Conservation (phyloP, 176 grass and related monocot species). For the Triticum timopheevii region DNA sequence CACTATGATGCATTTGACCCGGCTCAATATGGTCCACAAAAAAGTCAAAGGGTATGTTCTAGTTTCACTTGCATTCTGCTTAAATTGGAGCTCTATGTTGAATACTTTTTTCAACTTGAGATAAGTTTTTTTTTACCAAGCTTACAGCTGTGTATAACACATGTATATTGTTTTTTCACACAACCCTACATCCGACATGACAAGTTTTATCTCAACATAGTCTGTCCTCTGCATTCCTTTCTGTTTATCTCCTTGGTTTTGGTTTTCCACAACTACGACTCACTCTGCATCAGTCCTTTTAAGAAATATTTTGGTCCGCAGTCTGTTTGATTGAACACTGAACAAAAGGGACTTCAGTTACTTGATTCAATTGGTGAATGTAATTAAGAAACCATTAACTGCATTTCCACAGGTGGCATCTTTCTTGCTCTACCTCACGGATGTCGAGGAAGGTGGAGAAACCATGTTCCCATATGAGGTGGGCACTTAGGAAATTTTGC, state of each 20-base stretch:
- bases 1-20: conserved; percentile 98
- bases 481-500: not conserved
- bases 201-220: not conserved
- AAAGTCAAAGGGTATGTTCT: conserved; percentile 77
- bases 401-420: conserved; percentile 68
- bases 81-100: not conserved
- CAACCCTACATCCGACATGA: not conserved
- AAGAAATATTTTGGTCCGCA: not conserved
- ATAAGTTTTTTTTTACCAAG: not conserved
- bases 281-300: not conserved
- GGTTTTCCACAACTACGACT: not conserved
- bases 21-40: conserved; percentile 86
- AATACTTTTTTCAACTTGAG: not conserved
- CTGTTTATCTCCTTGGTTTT: not conserved
- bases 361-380: not conserved
- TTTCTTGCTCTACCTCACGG: conserved; percentile 90
- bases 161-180: not conserved
- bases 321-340: not conserved
- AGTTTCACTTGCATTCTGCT: conserved; percentile 22
- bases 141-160: not conserved
- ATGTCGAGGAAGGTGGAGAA: conserved; percentile 99
- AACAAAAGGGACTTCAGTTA: not conserved
- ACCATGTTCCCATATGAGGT: conserved; percentile 99
- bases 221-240: not conserved
- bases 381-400: conserved; percentile 31